Conservation (phyloP, 2,329 filamentous ascomycete genomes). For the Calonectria leucothoes region DNA sequence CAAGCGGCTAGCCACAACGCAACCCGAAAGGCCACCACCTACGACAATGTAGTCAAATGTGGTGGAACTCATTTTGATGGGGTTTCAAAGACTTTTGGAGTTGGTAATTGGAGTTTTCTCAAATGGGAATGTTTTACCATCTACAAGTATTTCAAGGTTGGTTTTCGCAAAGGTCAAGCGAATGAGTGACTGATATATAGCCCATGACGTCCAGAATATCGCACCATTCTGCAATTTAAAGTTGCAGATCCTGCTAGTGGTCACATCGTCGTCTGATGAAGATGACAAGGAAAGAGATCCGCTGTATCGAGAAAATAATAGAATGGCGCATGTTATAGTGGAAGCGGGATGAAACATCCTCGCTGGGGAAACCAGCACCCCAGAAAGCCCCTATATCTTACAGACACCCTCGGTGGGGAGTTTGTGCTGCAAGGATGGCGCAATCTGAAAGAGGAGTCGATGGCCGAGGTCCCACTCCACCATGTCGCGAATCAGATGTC, state of each 20-base stretch:
- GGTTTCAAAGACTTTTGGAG: neutral
- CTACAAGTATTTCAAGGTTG: neutral
- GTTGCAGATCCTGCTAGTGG: neutral
- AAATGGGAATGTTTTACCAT: neutral
- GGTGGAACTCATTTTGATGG: neutral
- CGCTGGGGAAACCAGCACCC: too few species aligned
- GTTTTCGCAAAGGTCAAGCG: neutral
- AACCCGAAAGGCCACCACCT: slow-evolving; percentile 46
- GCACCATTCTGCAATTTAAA: neutral
- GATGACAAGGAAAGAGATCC: neutral
- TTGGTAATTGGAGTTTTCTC: neutral
- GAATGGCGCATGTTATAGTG: neutral
- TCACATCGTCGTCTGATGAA: neutral
- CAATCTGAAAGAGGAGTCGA: neutral
- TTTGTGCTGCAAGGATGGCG: neutral
- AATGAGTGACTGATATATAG: neutral
- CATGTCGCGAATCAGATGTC: neutral
- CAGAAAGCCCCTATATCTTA: neutral
- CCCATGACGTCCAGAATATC: too few species aligned
- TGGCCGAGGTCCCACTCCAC: neutral
- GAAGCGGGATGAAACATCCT: neutral
- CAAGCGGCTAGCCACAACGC: slow-evolving; percentile 47
- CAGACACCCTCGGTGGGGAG: neutral
- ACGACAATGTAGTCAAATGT: slow-evolving; percentile 45
- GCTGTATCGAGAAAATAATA: neutral